Evolutionary conservation across 345 rosid genomes (phyloP).

Genomic region (Citrus australasica): DNA sequence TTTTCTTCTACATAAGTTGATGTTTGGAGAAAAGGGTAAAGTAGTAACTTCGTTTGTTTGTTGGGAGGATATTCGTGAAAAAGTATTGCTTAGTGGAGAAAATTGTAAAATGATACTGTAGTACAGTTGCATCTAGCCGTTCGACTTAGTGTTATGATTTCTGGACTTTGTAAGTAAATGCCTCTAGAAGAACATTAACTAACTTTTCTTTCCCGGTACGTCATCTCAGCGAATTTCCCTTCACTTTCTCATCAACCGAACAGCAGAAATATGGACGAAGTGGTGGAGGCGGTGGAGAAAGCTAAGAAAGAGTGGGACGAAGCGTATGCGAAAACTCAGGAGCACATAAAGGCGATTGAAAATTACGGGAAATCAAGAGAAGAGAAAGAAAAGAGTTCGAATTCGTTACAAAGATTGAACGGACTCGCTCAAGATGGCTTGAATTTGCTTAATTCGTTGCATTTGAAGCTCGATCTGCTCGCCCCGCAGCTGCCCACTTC

Average conservation of each 20-base stretch:
- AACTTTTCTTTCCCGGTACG: neutral
- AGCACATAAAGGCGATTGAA: constrained; percentile 52
- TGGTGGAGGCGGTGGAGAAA: constrained; percentile 76
- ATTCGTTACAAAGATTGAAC: constrained; percentile 72
- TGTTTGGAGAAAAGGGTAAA: neutral
- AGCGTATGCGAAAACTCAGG: constrained; percentile 45
- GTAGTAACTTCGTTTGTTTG: neutral
- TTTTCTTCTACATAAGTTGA: no score
- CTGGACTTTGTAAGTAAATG: no score
- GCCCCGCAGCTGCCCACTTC: constrained; percentile 75
- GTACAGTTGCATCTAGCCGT: no score
- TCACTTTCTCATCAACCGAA: neutral
- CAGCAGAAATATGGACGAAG: constrained; percentile 59
- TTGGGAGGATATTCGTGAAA: no score
- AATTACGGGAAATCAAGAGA: constrained; percentile 59
- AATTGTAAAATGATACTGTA: no score
- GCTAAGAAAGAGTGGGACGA: constrained; percentile 89
- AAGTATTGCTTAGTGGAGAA: no score
- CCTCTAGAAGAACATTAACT: no score
- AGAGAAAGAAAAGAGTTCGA: constrained; percentile 33
- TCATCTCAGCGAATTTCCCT: neutral
- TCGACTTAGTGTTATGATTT: no score
- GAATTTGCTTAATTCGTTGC: constrained; percentile 70
- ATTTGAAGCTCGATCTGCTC: constrained; percentile 77
- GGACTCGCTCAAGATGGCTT: constrained; percentile 72